These are phyloP conservation scores for Claviceps cyperi DNA, from an alignment of 2,329 filamentous ascomycete genomes.

Conservation along the genomic window DNA sequence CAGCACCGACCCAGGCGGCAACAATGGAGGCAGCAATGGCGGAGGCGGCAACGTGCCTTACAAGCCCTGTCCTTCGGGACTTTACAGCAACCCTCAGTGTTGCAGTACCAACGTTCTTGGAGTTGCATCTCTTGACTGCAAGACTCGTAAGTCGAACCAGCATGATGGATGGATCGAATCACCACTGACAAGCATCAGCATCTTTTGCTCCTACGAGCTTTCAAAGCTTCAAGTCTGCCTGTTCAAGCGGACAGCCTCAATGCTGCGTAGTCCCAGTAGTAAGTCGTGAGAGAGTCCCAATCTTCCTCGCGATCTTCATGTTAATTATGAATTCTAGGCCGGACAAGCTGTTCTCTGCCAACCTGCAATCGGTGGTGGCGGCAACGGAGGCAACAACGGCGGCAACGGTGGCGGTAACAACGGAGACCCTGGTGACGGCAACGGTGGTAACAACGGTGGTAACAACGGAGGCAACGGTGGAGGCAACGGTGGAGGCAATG, in stretches of 20 bases:
- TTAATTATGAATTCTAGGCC: neutral
- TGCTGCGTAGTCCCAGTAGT: conserved; percentile 2
- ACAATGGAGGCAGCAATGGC: neutral
- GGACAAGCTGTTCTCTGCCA: conserved; percentile 1
- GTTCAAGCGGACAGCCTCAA: neutral
- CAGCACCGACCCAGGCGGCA: neutral
- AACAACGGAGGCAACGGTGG: neutral
- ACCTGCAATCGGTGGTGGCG: neutral
- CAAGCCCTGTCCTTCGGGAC: conserved; percentile 3
- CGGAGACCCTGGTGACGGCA: too few species aligned
- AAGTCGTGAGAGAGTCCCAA: neutral
- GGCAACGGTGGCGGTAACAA: neutral
- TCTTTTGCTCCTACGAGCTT: neutral
- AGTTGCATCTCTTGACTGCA: conserved; percentile 6
- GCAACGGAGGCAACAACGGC: neutral
- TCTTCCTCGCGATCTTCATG: neutral
- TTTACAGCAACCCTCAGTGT: conserved; percentile 7
- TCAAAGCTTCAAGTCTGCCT: neutral
- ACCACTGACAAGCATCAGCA: neutral
- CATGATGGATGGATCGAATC: neutral
- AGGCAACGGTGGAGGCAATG: neutral
- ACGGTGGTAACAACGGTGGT: neutral
- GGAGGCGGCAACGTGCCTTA: neutral
- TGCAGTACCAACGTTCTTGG: conserved; percentile 7
- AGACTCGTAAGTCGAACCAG: conserved; percentile 4